These are phyloP conservation scores for Talaromyces stipitatus DNA, from an alignment of 495 filamentous ascomycete species.

Conservation along the genomic window DNA sequence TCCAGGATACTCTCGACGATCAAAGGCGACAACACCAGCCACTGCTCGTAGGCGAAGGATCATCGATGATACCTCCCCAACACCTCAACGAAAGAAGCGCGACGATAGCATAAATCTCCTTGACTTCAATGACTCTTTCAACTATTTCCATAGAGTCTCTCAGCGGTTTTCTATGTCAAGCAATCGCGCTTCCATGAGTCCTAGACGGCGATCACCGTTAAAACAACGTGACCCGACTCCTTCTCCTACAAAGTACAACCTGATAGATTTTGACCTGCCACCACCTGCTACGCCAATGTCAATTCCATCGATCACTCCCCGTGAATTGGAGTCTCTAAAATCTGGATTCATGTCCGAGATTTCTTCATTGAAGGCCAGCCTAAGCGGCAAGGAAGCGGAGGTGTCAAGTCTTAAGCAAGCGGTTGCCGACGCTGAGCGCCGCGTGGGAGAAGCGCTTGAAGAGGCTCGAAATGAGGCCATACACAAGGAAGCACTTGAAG, in stretches of 20 bases:
- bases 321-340: conserved; percentile 87
- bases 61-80: conserved; percentile 34
- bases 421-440: conserved; percentile 78
- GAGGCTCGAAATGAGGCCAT: conserved; percentile 65
- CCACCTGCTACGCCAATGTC: conserved; percentile 84
- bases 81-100: conserved; percentile 42
- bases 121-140: conserved; percentile 80
- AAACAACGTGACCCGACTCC: conserved; percentile 25
- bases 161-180: conserved; percentile 29
- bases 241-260: conserved; percentile 33
- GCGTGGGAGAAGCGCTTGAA: conserved; percentile 82
- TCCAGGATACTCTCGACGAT: conserved; percentile 11
- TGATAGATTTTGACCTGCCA: conserved; percentile 91
- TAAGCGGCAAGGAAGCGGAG: conserved; percentile 87
- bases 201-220: conserved; percentile 36
- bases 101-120: conserved; percentile 67
- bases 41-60: conserved; percentile 20
- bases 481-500: conserved; percentile 57
- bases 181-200: conserved; percentile 29
- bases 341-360: conserved; percentile 85
- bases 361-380: conserved; percentile 76
- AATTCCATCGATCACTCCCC: conserved; percentile 81
- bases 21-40: conserved; percentile 28
- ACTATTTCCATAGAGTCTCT: conserved; percentile 33
- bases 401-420: conserved; percentile 76